Base-by-base conservation (phyloP, 2,329 filamentous ascomycete genomes). In the Microsporum audouinii region DNA sequence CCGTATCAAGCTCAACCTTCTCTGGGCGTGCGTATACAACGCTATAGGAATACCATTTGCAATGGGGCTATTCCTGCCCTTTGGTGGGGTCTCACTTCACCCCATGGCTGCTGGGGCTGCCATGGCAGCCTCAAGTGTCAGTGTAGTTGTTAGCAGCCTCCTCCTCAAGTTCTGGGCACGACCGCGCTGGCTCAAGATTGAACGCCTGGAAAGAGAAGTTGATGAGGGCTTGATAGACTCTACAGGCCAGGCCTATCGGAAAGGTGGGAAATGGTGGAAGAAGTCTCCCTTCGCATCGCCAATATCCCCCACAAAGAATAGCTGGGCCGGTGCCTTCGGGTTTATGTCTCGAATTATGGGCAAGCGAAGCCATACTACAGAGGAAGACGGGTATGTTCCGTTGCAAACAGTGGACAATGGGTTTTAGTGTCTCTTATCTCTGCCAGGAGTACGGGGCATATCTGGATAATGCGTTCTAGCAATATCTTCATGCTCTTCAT, bases 11-110 rank as follows among this genome's bases (percentile, higher is more conserved):
- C 75, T 95, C 67, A 99, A 99, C 73, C 81, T 99, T 2, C 79
- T 86, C 1, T 96, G 94, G 89, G 91, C 91, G 0, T 97, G 91
- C 72, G 77, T 90, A 65, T 99, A 99, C 81, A 99, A 99, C 73
- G 65, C 90, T 57, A 77, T 97, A 63, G 94, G 94, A 1, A 80
- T 99, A 12, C 94, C 94, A 1, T 95, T 99, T 68, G 94, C 94
- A 45, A 97, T 97, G 94, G 94, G 94, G 29, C 77, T 97, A 68
- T 95, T 97, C 78, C 79, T 99, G 3, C 92, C 94, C 0, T 84
- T 96, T 66, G 94, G 92, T 36, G 83, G 88, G 63, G 86, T 91
- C 68, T 77, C 78, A 70, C 79, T 97, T 65, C 94, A 95, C 67
- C 91, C 94, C 29, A 92, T 97, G 86, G 91, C 91, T 57, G 94